Conservation (phyloP, 495 filamentous ascomycete genomes). For the Penicillium desertorum region DNA sequence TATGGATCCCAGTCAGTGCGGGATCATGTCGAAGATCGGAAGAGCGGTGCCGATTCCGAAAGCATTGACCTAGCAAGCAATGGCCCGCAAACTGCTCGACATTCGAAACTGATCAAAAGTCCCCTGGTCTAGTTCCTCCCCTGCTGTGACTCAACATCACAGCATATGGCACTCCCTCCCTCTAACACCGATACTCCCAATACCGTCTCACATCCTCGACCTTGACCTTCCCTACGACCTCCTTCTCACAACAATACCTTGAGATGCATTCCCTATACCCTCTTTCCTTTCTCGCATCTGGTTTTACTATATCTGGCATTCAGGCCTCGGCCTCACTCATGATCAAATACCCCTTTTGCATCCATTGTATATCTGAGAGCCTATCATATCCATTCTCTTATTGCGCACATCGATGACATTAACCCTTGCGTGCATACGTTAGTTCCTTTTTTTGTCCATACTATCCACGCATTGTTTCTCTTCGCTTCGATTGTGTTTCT, state of each 20-base stretch:
- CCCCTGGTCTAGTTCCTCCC: neutral
- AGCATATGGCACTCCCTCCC: neutral
- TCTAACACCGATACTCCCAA: constrained; percentile 1
- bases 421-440: neutral
- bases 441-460: constrained; percentile 1
- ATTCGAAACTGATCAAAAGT: constrained; percentile 22
- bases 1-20: constrained; percentile 23
- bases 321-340: neutral
- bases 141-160: constrained; percentile 3
- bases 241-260: constrained; percentile 3
- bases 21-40: constrained; percentile 20
- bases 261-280: constrained; percentile 8
- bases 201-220: neutral
- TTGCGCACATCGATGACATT: neutral
- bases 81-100: constrained; percentile 7
- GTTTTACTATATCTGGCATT: constrained; percentile 4
- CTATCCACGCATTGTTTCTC: neutral
- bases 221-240: neutral
- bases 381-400: constrained; percentile 6
- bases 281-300: neutral
- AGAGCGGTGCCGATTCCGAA: constrained; percentile 4
- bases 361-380: constrained; percentile 6
- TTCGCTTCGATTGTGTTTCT: neutral
- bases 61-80: neutral
- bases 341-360: constrained; percentile 9